phyloP scores from a whole-genome alignment of 805 yeast genomes.

The Yarrowia keelungensis region DNA sequence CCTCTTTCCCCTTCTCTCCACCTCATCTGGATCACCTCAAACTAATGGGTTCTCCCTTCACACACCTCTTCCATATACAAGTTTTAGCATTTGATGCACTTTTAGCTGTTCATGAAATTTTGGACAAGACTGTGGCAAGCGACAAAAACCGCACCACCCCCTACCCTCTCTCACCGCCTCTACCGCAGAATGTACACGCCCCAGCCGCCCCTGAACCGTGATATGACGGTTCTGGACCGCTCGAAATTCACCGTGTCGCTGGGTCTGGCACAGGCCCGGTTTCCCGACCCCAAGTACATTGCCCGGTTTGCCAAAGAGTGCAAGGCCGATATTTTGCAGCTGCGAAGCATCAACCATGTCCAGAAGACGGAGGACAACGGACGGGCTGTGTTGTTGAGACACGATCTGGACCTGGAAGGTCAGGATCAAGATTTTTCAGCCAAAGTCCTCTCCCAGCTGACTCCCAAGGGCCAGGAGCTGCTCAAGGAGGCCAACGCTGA shows the following conservation, averaged over 20 bases:
- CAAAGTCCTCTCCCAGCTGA: slow-evolving; percentile 53
- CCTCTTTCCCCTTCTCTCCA: too few species aligned
- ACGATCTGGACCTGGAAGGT: slow-evolving; percentile 53
- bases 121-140: slow-evolving; percentile 14
- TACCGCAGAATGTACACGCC: slow-evolving; percentile 33
- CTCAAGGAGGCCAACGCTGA: slow-evolving; percentile 58
- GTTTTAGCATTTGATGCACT: background rate
- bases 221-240: slow-evolving; percentile 71
- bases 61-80: too few species aligned
- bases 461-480: slow-evolving; percentile 52
- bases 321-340: slow-evolving; percentile 65
- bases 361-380: slow-evolving; percentile 52
- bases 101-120: slow-evolving; percentile 3
- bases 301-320: slow-evolving; percentile 67
- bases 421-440: background rate
- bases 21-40: too few species aligned
- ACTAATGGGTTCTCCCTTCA: too few species aligned
- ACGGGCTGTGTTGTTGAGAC: slow-evolving; percentile 68
- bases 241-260: slow-evolving; percentile 64
- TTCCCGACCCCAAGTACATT: slow-evolving; percentile 69
- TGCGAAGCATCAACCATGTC: slow-evolving; percentile 76
- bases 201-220: slow-evolving; percentile 71
- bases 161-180: slow-evolving; percentile 15
- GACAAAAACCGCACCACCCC: background rate
- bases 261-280: slow-evolving; percentile 68